Conservation (phyloP, 2,329 filamentous ascomycete species). For the Fusarium abutilonis region DNA sequence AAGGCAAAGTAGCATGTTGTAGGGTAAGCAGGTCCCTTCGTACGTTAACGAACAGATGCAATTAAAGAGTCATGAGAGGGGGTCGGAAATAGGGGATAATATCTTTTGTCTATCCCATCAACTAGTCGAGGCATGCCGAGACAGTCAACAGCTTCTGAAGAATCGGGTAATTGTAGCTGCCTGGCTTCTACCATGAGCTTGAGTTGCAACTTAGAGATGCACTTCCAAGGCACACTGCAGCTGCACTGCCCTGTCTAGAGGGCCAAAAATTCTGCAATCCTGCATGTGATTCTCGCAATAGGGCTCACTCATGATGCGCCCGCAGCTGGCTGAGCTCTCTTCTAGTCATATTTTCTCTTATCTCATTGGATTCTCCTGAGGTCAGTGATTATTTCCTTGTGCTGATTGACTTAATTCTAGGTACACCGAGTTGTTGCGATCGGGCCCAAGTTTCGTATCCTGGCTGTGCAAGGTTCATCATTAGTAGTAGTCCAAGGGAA, state of each 20-base stretch:
- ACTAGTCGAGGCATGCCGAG: slow-evolving; percentile 10
- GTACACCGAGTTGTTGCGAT: slow-evolving; percentile 18
- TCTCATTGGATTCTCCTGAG: slow-evolving; percentile 15
- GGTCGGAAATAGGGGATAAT: slow-evolving; percentile 1
- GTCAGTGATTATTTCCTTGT: slow-evolving; percentile 11
- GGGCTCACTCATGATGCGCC: slow-evolving; percentile 29
- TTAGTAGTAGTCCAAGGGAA: slow-evolving; percentile 12
- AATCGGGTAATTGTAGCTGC: background rate
- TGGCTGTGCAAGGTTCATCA: slow-evolving; percentile 15
- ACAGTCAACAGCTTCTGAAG: slow-evolving; percentile 3
- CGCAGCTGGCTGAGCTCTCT: slow-evolving; percentile 11
- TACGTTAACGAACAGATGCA: slow-evolving; percentile 35
- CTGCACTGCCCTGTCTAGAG: slow-evolving; percentile 18
- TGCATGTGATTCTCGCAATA: slow-evolving; percentile 31
- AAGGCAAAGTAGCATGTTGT: slow-evolving; percentile 5
- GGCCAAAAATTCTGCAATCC: slow-evolving; percentile 19
- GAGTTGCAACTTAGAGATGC: slow-evolving; percentile 17
- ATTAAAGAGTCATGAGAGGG: slow-evolving; percentile 39
- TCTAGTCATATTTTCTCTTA: slow-evolving; percentile 2
- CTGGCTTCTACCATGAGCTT: slow-evolving; percentile 17
- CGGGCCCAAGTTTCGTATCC: slow-evolving; percentile 9
- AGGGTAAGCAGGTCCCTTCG: slow-evolving; percentile 29
- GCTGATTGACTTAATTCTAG: background rate
- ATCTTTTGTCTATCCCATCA: slow-evolving; percentile 5
- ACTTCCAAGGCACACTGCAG: slow-evolving; percentile 25